Conservation (phyloP, 306 rosid genomes). For the Calophaca sinica region DNA sequence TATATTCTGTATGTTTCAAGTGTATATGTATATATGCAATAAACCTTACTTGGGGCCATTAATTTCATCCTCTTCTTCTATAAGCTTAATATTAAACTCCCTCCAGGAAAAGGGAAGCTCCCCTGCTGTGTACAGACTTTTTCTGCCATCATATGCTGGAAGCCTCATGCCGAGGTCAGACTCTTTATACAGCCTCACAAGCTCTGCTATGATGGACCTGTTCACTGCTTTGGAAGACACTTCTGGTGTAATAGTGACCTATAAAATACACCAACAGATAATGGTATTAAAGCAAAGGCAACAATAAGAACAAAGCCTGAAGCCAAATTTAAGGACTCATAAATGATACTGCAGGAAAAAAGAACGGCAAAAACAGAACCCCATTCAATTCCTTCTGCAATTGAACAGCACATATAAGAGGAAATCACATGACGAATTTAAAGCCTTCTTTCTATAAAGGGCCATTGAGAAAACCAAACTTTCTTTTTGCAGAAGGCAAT, state of each 20-base stretch:
- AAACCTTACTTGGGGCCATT: conserved; percentile 79
- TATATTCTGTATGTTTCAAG: neutral
- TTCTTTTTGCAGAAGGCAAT: conserved; percentile 37
- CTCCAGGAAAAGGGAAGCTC: conserved; percentile 89
- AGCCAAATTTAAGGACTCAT: conserved; percentile 50
- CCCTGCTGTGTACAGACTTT: conserved; percentile 96
- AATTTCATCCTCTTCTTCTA: conserved; percentile 74
- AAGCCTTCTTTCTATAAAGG: conserved; percentile 53
- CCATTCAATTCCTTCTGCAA: conserved; percentile 46
- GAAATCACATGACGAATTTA: conserved; percentile 51
- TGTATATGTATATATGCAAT: neutral
- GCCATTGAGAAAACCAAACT: conserved; percentile 41
- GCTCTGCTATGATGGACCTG: conserved; percentile 90
- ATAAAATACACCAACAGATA: conserved; percentile 47
- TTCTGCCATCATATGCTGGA: conserved; percentile 98
- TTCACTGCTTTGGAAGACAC: conserved; percentile 86
- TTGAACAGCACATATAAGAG: conserved; percentile 47
- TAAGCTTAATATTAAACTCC: conserved; percentile 83
- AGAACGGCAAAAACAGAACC: conserved; percentile 56
- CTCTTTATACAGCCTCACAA: conserved; percentile 83
- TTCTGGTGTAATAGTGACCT: conserved; percentile 93
- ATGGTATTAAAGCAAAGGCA: conserved; percentile 51
- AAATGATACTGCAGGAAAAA: conserved; percentile 65
- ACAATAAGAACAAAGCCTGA: conserved; percentile 61
- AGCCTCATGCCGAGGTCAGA: conserved; percentile 93